Base-by-base conservation (phyloP, 352 stramenopile genomes). In the Phytophthora meadii region DNA sequence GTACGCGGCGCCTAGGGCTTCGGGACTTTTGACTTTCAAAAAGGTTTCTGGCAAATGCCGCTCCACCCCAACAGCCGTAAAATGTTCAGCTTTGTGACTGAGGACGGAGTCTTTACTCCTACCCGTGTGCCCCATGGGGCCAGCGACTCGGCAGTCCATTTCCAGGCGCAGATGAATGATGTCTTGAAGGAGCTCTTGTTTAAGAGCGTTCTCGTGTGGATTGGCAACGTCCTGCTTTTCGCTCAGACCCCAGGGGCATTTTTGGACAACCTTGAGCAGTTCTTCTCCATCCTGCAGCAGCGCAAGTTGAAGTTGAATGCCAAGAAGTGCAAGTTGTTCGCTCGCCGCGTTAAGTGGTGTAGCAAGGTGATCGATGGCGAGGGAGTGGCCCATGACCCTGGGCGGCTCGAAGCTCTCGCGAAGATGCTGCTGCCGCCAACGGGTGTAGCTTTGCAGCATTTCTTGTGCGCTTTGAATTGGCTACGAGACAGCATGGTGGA, bases 301-400 rank as follows among this genome's bases (percentile, higher is more conserved):
- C 28, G 36, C n/a, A 56, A 42, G 14, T 15, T 61, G 30, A 68
- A 61, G n/a, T n/a, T 55, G 10, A 61, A 68, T 32, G 44, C 60
- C 2, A 32, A 47, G n/a, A 68, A 68, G 32, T 57, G 51, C 36
- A 68, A 55, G 17, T 44, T 57, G 0, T 68, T 68, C 48, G 60
- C 34, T 2, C 10, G 25, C 4, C 42, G 60, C 17, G 60, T 68
- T 0, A 68, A 57, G n/a, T 62, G 51, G 51, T 57, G 60, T 10
- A 45, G 44, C 1, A 68, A 68, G 14, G 0, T 54, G 12, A 48
- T 70, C 14, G 53, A 55, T 32, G 53, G 61, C 25, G 54, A 65
- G 8, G 61, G 54, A 10, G 27, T 54, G 0, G 41, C 46, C 1
- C 46, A 65, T 9, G 61, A 55, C 15, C 48, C 47, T 4, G 22